These are phyloP conservation scores for Diaporthe velutina DNA, from an alignment of 2,329 filamentous ascomycete species.

Conservation along the genomic window DNA sequence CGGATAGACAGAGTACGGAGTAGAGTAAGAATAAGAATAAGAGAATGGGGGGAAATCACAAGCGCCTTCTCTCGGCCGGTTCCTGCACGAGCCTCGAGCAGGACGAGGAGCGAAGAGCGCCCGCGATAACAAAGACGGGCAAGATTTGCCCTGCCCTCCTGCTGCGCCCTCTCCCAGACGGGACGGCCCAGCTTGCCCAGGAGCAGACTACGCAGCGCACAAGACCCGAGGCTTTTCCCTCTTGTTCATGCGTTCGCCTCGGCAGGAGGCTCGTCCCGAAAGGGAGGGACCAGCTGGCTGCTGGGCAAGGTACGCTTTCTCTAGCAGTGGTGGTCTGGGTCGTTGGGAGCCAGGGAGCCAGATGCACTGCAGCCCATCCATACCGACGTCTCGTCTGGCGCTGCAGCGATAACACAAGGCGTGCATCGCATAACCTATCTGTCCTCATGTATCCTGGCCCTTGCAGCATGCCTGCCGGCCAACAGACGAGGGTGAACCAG, in stretches of 20 bases:
- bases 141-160: conserved; percentile 3
- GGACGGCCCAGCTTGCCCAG: conserved; percentile 17
- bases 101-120: background rate
- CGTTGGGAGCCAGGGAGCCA: background rate
- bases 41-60: background rate
- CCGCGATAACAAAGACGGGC: background rate
- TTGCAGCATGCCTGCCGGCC: conserved; percentile 1
- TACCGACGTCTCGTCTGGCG: background rate
- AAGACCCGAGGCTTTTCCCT: background rate
- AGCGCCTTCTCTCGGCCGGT: background rate
- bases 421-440: conserved; percentile 1
- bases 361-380: background rate
- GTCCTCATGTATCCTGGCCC: background rate
- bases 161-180: background rate
- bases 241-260: conserved; percentile 1
- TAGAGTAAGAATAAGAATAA: background rate
- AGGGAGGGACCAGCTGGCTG: conserved; percentile 17
- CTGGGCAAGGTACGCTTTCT: background rate
- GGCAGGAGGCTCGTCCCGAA: conserved; percentile 23
- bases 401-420: conserved; percentile 5
- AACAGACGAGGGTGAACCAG: background rate
- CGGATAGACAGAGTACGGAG: too few species aligned
- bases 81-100: background rate
- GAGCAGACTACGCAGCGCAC: background rate
- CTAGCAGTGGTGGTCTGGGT: background rate